Percentiles rank a stretch among this genome's conserved stretches.
phyloP scores from a whole-genome alignment of 2,329 filamentous ascomycete species.

The Colletotrichum euphorbiae region DNA sequence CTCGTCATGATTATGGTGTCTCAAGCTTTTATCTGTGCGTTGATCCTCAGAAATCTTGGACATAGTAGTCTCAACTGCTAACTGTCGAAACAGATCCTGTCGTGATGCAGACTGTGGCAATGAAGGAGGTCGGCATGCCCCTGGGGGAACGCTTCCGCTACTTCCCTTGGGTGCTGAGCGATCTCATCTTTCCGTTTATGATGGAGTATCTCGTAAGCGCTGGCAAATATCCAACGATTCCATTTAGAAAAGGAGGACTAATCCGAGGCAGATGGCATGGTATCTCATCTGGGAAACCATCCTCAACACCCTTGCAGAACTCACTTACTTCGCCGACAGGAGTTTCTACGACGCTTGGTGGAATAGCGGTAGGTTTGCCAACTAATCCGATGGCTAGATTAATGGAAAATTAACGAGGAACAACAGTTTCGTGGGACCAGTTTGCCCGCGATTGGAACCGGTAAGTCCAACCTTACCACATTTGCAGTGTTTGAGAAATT shows the following conservation, averaged over 20 bases:
- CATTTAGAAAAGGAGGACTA: background rate
- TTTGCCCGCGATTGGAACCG: slow-evolving; percentile 85
- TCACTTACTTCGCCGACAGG: slow-evolving; percentile 81
- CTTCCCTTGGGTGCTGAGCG: slow-evolving; percentile 80
- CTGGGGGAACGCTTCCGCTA: slow-evolving; percentile 70
- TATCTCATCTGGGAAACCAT: slow-evolving; percentile 85
- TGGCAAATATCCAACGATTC: background rate
- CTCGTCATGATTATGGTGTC: slow-evolving; percentile 84
- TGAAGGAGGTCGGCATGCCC: slow-evolving; percentile 75
- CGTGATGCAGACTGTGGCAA: slow-evolving; percentile 72
- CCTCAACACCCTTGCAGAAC: slow-evolving; percentile 80
- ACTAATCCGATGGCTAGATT: background rate
- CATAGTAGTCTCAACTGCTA: background rate
- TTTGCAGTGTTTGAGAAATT: background rate
- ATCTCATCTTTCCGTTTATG: slow-evolving; percentile 82
- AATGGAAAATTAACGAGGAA: background rate
- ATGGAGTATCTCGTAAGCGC: slow-evolving; percentile 74
- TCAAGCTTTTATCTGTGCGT: slow-evolving; percentile 75
- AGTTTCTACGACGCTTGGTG: slow-evolving; percentile 77
- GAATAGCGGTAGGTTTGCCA: slow-evolving; percentile 62
- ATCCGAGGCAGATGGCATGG: slow-evolving; percentile 67
- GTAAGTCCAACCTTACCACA: slow-evolving; percentile 22
- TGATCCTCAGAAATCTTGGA: slow-evolving; percentile 21
- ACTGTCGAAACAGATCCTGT: slow-evolving; percentile 66
- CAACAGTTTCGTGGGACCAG: slow-evolving; percentile 74